A percentile compares a stretch with the other conserved stretches of the same genome.
phyloP scores from a whole-genome alignment of 768 basidiomycete species.

The Strobilomyces confusus region DNA sequence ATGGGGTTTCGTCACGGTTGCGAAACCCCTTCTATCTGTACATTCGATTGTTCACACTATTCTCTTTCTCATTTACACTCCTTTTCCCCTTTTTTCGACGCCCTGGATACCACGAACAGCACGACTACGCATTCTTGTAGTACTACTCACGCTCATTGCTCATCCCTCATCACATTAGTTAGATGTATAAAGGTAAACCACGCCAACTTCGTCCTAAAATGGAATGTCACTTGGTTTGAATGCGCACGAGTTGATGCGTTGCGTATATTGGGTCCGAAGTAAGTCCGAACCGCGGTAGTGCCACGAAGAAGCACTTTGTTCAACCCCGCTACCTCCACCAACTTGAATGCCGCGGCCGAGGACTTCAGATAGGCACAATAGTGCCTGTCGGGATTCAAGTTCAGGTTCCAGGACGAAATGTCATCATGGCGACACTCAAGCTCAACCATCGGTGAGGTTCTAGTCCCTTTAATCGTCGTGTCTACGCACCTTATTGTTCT shows the following conservation, averaged over 20 bases:
- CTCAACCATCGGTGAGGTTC: too few relatives aligned
- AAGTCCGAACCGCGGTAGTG: too few relatives aligned
- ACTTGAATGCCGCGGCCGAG: too few relatives aligned
- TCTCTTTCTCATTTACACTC: neutral
- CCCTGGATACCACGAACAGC: neutral
- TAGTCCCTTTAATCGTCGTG: too few relatives aligned
- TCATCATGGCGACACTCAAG: too few relatives aligned
- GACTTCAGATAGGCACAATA: too few relatives aligned
- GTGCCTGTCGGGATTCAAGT: too few relatives aligned
- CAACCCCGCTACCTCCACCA: too few relatives aligned
- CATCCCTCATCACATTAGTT: neutral
- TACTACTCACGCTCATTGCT: slow-evolving; percentile 23
- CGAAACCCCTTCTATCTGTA: slow-evolving; percentile 4
- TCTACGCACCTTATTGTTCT: too few relatives aligned
- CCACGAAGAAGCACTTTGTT: too few relatives aligned
- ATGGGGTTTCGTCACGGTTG: neutral
- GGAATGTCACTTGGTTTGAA: neutral
- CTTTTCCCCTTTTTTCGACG: neutral
- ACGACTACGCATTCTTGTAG: slow-evolving; percentile 24
- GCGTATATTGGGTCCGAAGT: too few relatives aligned
- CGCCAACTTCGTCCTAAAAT: neutral
- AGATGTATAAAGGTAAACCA: slow-evolving; percentile 1
- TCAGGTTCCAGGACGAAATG: too few relatives aligned
- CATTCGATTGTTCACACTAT: slow-evolving; percentile 18
- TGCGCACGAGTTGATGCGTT: neutral